phyloP scores from a whole-genome alignment of 1,284 basidiomycete species.

The Naganishia cerealis region DNA sequence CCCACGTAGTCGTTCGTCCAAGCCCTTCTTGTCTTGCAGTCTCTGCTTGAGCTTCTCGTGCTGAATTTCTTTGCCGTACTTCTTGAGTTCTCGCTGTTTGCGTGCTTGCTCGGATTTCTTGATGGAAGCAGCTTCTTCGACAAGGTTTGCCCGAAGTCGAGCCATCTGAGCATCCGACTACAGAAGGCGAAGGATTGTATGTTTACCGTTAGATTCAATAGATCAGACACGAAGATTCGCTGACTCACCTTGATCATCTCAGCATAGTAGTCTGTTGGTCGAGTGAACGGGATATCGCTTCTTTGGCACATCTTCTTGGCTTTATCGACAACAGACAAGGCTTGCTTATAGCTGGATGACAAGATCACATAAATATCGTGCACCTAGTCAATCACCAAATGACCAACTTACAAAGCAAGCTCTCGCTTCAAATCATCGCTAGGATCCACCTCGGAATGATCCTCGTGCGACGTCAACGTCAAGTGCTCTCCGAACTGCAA shows the following conservation, averaged over 20 bases:
- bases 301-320: slow-evolving; percentile 73
- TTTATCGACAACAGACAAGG: slow-evolving; percentile 73
- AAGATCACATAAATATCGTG: slow-evolving; percentile 8
- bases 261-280: slow-evolving; percentile 94
- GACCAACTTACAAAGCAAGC: slow-evolving; percentile 75
- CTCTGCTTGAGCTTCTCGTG: slow-evolving; percentile 78
- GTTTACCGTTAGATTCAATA: background rate
- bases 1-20: slow-evolving; percentile 77
- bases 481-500: slow-evolving; percentile 85
- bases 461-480: slow-evolving; percentile 69
- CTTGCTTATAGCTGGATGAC: slow-evolving; percentile 82
- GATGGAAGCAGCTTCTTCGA: slow-evolving; percentile 83
- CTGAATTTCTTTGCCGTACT: slow-evolving; percentile 96
- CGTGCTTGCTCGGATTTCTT: slow-evolving; percentile 90
- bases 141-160: slow-evolving; percentile 81
- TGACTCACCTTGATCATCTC: slow-evolving; percentile 83
- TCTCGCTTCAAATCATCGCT: slow-evolving; percentile 78
- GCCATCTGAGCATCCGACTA: slow-evolving; percentile 90
- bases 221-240: slow-evolving; percentile 40
- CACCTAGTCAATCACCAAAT: background rate
- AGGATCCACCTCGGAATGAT: slow-evolving; percentile 71
- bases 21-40: slow-evolving; percentile 73
- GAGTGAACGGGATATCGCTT: slow-evolving; percentile 75
- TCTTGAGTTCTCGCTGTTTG: slow-evolving; percentile 90
- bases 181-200: background rate